Evolutionary conservation across 2,329 filamentous ascomycete species (phyloP).

Genomic region (Cryphonectria nitschkei): DNA sequence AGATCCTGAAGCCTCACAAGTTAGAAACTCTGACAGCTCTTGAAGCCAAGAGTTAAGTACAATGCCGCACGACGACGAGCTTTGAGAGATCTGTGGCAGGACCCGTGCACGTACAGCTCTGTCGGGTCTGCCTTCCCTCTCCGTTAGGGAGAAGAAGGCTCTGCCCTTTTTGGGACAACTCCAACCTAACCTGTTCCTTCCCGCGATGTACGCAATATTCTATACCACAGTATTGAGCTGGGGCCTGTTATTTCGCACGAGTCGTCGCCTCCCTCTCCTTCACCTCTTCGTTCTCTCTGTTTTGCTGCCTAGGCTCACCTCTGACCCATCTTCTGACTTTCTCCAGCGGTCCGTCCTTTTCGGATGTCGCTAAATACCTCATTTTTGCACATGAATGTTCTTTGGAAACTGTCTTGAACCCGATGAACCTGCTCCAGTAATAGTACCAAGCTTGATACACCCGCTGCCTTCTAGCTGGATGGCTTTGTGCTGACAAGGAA

Average conservation of each 20-base stretch:
- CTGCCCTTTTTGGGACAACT: background rate
- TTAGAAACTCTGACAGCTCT: background rate
- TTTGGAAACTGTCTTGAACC: background rate
- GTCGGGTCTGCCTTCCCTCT: constrained; percentile 17
- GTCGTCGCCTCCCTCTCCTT: background rate
- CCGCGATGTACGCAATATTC: background rate
- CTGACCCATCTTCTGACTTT: background rate
- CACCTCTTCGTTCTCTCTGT: background rate
- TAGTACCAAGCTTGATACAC: background rate
- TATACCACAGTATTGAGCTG: background rate
- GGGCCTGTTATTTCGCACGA: background rate
- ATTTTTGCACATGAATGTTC: background rate
- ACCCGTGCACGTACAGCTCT: background rate
- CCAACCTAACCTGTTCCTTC: constrained; percentile 17
- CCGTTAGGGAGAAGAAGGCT: constrained; percentile 8
- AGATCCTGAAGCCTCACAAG: background rate
- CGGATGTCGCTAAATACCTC: background rate
- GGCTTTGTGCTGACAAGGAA: background rate
- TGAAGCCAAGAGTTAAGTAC: background rate
- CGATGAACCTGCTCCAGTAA: background rate
- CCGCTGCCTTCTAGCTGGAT: background rate
- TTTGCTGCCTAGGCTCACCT: background rate
- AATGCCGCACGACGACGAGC: background rate
- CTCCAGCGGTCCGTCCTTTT: background rate
- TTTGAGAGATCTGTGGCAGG: background rate